Conservation (phyloP, 129 eudicot genomes). For the Helichrysum umbraculigerum region DNA sequence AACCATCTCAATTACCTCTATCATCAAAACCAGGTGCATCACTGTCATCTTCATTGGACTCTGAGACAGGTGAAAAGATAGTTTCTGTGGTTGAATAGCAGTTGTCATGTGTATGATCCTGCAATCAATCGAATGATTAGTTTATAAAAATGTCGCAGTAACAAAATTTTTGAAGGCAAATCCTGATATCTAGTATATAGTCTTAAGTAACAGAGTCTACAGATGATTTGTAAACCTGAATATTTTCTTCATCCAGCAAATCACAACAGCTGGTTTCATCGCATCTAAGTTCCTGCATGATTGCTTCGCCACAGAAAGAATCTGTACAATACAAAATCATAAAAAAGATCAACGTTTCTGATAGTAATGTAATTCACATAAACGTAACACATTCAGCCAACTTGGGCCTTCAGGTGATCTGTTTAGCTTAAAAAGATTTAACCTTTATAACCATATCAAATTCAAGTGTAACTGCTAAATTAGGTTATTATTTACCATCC, state of each 20-base stretch:
- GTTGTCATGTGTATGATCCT: conserved; percentile 54
- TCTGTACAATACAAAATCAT: conserved; percentile 32
- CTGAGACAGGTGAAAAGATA: conserved; percentile 66
- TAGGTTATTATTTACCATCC: conserved; percentile 47
- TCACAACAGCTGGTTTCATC: conserved; percentile 43
- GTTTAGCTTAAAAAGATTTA: background rate
- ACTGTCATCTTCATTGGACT: conserved; percentile 44
- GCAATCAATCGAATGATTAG: conserved; percentile 16
- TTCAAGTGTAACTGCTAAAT: conserved; percentile 6
- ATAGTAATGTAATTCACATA: background rate
- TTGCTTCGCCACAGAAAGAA: conserved; percentile 36
- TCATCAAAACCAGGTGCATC: conserved; percentile 33
- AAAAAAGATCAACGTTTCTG: background rate
- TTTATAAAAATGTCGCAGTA: conserved; percentile 9
- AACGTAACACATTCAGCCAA: background rate
- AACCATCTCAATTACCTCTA: conserved; percentile 47
- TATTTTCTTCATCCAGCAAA: conserved; percentile 38
- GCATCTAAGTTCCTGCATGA: conserved; percentile 33
- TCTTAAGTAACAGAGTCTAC: background rate
- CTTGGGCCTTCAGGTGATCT: background rate
- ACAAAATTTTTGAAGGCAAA: background rate
- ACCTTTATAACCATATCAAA: background rate
- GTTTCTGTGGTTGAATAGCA: conserved; percentile 53
- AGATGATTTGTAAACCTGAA: conserved; percentile 34
- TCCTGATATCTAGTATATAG: background rate